Percentiles rank a stretch among this genome's conserved stretches.
Evolutionary conservation across 176 grass and related monocot species (phyloP).

Genomic region (Musa itinerans): DNA sequence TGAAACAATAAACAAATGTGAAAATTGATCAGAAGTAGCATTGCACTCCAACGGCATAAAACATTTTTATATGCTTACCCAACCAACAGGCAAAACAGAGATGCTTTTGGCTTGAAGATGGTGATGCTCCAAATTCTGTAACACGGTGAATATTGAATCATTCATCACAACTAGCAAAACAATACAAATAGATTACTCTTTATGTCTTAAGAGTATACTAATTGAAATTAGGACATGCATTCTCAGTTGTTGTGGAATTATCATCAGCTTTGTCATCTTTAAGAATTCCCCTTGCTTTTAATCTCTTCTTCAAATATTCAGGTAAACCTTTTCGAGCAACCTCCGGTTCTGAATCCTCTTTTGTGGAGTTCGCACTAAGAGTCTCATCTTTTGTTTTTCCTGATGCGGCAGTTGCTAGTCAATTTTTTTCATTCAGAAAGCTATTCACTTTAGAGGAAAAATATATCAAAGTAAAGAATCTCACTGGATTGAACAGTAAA

Average conservation of each 20-base stretch:
- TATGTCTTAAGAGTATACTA: conserved; percentile 2
- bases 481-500: conserved; percentile 51
- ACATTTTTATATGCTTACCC: conserved; percentile 44
- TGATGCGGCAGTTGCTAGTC: conserved; percentile 1
- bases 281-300: conserved; percentile 82
- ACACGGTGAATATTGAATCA: conserved; percentile 14
- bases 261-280: conserved; percentile 50
- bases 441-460: conserved; percentile 14
- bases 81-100: conserved; percentile 51
- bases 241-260: conserved; percentile 22
- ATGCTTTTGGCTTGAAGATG: conserved; percentile 21
- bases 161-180: conserved; percentile 3
- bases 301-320: conserved; percentile 69
- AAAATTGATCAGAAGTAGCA: background rate
- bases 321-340: conserved; percentile 46
- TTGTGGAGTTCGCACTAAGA: conserved; percentile 1
- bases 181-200: background rate
- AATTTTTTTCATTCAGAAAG: conserved; percentile 15
- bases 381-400: conserved; percentile 39
- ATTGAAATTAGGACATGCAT: conserved; percentile 35
- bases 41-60: background rate
- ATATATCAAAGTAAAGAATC: conserved; percentile 1
- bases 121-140: conserved; percentile 38
- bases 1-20: background rate
- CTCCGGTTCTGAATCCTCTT: conserved; percentile 30